Conservation (phyloP, 148 eudicot species). For the Rhododendron ferrugineum region DNA sequence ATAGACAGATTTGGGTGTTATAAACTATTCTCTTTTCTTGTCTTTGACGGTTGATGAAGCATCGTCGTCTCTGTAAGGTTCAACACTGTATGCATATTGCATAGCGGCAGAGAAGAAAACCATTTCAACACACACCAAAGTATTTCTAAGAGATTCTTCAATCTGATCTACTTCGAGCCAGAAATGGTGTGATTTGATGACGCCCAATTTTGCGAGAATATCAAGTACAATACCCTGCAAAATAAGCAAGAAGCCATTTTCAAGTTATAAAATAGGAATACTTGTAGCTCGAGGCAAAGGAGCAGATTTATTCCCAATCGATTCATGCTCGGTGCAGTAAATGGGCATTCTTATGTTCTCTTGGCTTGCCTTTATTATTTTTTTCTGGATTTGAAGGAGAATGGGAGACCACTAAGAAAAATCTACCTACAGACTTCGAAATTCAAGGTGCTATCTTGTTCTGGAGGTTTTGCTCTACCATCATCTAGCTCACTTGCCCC, state of each 20-base stretch:
- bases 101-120: constrained; percentile 70
- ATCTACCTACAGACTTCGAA: background rate
- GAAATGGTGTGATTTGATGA: constrained; percentile 52
- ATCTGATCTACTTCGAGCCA: constrained; percentile 76
- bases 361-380: background rate
- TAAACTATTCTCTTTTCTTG: constrained; percentile 35
- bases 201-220: constrained; percentile 45
- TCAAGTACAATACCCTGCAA: constrained; percentile 63
- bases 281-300: background rate
- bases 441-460: background rate
- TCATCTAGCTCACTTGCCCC: background rate
- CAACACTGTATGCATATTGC: constrained; percentile 68
- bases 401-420: background rate
- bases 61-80: constrained; percentile 69
- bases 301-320: constrained; percentile 8
- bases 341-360: background rate
- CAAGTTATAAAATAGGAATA: constrained; percentile 27
- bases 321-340: constrained; percentile 19
- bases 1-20: background rate
- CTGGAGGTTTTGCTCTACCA: background rate
- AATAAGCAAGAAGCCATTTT: background rate
- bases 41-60: constrained; percentile 13
- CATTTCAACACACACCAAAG: constrained; percentile 80
- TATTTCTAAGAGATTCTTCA: constrained; percentile 65
- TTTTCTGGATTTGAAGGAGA: background rate